Evolutionary conservation across 2,329 filamentous ascomycete genomes (phyloP).

Genomic region (Trichoderma brevicompactum): DNA sequence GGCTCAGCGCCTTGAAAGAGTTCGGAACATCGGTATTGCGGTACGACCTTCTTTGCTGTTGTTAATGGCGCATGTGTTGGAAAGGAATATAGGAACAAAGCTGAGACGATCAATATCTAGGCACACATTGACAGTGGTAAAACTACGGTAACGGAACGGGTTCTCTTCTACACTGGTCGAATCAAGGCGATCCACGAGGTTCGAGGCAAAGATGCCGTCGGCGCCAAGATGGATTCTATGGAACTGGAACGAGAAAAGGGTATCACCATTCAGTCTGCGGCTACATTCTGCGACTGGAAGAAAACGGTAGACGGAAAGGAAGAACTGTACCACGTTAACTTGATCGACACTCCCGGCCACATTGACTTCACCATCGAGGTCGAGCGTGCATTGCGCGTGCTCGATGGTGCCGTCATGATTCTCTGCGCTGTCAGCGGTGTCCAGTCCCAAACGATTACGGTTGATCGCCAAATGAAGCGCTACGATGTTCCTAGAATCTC

Average conservation of each 20-base stretch:
- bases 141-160: constrained; percentile 93
- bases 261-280: constrained; percentile 98
- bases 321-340: constrained; percentile 93
- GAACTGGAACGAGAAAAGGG: constrained; percentile 97
- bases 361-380: constrained; percentile 99
- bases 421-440: constrained; percentile 96
- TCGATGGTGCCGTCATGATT: constrained; percentile 98
- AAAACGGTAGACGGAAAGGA: constrained; percentile 84
- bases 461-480: constrained; percentile 97
- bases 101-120: constrained; percentile 46
- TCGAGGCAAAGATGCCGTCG: constrained; percentile 88
- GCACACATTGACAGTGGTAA: constrained; percentile 99
- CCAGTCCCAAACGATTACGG: constrained; percentile 96
- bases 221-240: constrained; percentile 99
- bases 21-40: constrained; percentile 98
- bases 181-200: constrained; percentile 98
- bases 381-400: constrained; percentile 88
- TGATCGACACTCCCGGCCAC: constrained; percentile 98
- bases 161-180: constrained; percentile 96
- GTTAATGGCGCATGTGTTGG: neutral
- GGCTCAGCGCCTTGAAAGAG: constrained; percentile 73
- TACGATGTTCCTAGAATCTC: constrained; percentile 96
- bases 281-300: constrained; percentile 96
- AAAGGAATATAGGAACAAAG: too few relatives aligned
- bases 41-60: constrained; percentile 50